Conservation (phyloP, 306 rosid genomes). For the Purshia tridentata region DNA sequence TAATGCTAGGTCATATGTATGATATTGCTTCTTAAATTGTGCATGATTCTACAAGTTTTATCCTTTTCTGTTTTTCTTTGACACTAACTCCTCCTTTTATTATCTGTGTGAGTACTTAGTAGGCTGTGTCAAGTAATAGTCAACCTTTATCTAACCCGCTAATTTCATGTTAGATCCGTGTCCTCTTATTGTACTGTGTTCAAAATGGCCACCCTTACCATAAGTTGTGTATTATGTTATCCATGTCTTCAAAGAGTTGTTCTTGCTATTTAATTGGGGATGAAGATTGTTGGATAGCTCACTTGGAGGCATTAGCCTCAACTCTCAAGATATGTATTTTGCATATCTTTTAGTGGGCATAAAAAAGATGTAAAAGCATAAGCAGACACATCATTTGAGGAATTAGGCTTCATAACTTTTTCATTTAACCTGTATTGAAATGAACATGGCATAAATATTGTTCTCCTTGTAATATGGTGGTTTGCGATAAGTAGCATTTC, state of each 20-base stretch:
- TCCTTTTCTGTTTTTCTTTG: background rate
- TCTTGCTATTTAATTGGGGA: background rate
- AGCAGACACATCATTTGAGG: background rate
- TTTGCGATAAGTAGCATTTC: background rate
- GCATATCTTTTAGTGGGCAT: background rate
- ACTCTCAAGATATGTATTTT: constrained; percentile 2
- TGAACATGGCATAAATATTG: background rate
- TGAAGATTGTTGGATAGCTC: background rate
- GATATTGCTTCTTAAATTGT: background rate
- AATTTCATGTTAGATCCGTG: background rate
- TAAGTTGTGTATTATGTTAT: background rate
- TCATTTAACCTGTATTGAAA: background rate
- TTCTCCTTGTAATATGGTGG: background rate
- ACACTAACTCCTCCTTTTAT: background rate
- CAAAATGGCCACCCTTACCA: background rate
- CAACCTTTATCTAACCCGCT: background rate
- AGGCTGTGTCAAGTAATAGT: background rate
- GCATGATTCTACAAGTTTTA: background rate
- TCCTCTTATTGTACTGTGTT: background rate
- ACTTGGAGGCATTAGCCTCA: background rate
- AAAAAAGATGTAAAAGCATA: background rate
- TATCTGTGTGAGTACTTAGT: background rate
- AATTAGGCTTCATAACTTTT: background rate
- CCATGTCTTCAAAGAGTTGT: background rate
- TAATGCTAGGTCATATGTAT: background rate